Evolutionary conservation across 768 basidiomycete genomes (phyloP).

Genomic region (Rhodosporidiobolus sp.): DNA sequence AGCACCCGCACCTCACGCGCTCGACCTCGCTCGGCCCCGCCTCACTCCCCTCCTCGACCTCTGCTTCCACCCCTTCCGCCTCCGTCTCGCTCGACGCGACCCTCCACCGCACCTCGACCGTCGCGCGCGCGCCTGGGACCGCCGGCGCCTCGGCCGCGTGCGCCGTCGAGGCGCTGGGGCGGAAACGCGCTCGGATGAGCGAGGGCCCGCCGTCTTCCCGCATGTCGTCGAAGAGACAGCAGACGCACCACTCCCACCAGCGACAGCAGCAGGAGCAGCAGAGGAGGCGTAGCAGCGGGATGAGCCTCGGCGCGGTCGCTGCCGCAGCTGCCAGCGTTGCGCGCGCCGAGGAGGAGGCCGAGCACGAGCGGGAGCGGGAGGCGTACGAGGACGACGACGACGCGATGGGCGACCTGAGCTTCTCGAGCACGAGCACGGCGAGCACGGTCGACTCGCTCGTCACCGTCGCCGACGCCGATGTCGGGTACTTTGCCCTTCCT

Average conservation of each 20-base stretch:
- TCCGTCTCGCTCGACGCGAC: not conserved
- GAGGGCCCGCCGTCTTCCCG: not conserved
- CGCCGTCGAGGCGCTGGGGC: conserved; percentile 25
- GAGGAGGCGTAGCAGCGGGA: no score
- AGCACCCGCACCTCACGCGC: no score
- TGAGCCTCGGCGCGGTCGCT: no score
- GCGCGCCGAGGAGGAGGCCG: no score
- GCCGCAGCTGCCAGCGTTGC: no score
- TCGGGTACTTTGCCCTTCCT: conserved; percentile 10
- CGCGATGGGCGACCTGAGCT: conserved; percentile 22
- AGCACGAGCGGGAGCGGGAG: no score
- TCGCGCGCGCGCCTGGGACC: not conserved
- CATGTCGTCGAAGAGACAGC: not conserved
- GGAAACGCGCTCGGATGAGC: conserved; percentile 26
- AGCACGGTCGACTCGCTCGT: conserved; percentile 28
- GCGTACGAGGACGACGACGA: not conserved
- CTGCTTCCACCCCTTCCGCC: not conserved
- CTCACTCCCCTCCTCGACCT: not conserved
- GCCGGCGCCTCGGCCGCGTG: conserved; percentile 17
- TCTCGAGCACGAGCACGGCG: conserved; percentile 29
- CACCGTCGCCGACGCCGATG: not conserved
- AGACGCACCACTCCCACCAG: no score
- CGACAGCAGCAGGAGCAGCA: no score
- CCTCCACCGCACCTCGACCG: not conserved
- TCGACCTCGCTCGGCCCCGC: conserved; percentile 9